These are phyloP conservation scores for Globisporangium cederbergense DNA, from an alignment of 352 stramenopile species.

Conservation along the genomic window DNA sequence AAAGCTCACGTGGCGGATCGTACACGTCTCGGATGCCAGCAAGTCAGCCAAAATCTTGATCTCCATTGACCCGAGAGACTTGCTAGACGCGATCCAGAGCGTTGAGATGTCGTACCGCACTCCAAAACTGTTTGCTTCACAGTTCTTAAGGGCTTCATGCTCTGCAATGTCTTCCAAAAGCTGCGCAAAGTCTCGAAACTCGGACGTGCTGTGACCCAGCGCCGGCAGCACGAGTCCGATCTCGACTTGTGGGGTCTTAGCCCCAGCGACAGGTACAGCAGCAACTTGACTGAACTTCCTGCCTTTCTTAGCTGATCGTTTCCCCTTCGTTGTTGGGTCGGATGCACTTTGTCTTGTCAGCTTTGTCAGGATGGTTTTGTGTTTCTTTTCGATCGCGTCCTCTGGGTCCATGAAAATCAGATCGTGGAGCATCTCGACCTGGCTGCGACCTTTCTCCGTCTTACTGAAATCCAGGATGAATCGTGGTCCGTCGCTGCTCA, in stretches of 20 bases:
- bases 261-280: not conserved
- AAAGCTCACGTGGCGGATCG: constrained; percentile 4
- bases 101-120: constrained; percentile 1
- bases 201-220: not conserved
- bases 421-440: not conserved
- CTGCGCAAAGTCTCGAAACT: not conserved
- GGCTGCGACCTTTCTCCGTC: not conserved
- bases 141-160: not conserved
- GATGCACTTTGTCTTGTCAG: not conserved
- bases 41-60: not conserved
- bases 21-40: not conserved
- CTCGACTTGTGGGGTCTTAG: not conserved
- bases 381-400: not conserved
- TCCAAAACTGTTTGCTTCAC: not conserved
- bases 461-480: constrained; percentile 2
- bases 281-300: too few species aligned
- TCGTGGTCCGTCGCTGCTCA: constrained; percentile 2
- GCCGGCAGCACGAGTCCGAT: constrained; percentile 1
- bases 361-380: not conserved
- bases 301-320: too few species aligned
- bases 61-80: not conserved
- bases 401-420: not conserved
- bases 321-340: too few species aligned
- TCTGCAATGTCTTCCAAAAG: not conserved
- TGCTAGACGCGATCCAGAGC: not conserved